Evolutionary conservation across 2,329 filamentous ascomycete genomes (phyloP), one percentile per base, ranked within the genome.

Genomic region (Phyllosticta ampelicida): DNA sequence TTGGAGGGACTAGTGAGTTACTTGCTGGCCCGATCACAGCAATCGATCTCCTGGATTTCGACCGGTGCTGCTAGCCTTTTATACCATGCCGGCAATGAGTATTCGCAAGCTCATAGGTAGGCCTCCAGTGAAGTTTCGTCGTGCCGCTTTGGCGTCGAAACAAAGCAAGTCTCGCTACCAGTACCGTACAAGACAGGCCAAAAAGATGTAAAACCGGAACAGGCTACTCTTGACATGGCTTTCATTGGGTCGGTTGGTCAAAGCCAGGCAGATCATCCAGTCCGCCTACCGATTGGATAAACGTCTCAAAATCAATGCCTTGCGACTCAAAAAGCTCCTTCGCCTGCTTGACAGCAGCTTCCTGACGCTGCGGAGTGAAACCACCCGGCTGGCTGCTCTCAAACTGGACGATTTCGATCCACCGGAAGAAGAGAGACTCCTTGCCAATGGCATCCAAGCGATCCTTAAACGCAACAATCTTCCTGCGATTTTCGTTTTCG

Each of bases 381-480:
- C 88, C 89, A 18, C 86, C 89, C 0, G 90, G 87, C 63, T 82
- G 81, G 36, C 84, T 86, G 49, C 88, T 86, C 73, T 96, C 90
- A 66, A 84, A 95, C 73, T 96, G 90, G 54, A 96, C 85, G 67
- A 95, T 81, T 75, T 96, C 91, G 53, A 96, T 88, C 90, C 90
- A 96, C 58, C 86, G 83, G 75, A 88, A 96, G 75, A 96, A 96
- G 56, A 96, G 71, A 62, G 87, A 84, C 71, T 96, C 91, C 73
- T 96, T 95, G 50, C 87, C 90, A 71, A 94, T 78, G 2, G 79
- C 79, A 1, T 81, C 79, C 64, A 96, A 78, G 19, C 84, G 84
- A 50, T 94, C 86, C 65, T 89, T 85, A 70, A 96, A 95, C 2
- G 81, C 80, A 62, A 94, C 82, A 9, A 96, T 85, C 72, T 94